Conservation (phyloP, 352 stramenopile species). For the Thraustotheca clavata region DNA sequence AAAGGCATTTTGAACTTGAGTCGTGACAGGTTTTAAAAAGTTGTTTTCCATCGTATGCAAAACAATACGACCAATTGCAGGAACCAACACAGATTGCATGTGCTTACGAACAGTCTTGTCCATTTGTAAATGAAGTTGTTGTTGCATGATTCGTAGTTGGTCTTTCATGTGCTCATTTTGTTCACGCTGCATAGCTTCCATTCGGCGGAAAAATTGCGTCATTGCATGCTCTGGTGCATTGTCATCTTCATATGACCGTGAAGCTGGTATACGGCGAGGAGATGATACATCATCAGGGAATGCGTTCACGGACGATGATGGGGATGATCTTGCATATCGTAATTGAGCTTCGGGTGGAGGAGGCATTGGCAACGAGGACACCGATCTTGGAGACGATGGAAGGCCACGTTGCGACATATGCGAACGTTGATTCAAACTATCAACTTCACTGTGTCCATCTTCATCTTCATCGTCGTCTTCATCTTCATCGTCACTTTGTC, state of each 20-base stretch:
- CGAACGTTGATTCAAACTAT: neutral
- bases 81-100: constrained; percentile 68
- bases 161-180: constrained; percentile 65
- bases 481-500: constrained; percentile 31
- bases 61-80: constrained; percentile 78
- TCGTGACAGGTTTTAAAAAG: constrained; percentile 80
- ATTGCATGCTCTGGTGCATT: constrained; percentile 46
- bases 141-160: constrained; percentile 52
- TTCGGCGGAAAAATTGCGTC: constrained; percentile 49
- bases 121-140: constrained; percentile 51
- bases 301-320: constrained; percentile 66
- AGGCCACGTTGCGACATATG: neutral
- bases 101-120: constrained; percentile 82
- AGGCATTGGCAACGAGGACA: constrained; percentile 40
- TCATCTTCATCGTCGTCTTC: constrained; percentile 32
- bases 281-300: constrained; percentile 66
- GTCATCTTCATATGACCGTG: constrained; percentile 51
- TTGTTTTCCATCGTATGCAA: constrained; percentile 86
- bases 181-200: constrained; percentile 57
- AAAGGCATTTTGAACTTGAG: constrained; percentile 67
- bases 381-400: neutral
- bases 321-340: constrained; percentile 60
- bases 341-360: constrained; percentile 32
- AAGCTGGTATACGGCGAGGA: constrained; percentile 53
- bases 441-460: neutral